Percentiles rank a stretch among this genome's conserved stretches.
Evolutionary conservation across 179 eudicot species (phyloP).

Genomic region (Silene noctiflora): DNA sequence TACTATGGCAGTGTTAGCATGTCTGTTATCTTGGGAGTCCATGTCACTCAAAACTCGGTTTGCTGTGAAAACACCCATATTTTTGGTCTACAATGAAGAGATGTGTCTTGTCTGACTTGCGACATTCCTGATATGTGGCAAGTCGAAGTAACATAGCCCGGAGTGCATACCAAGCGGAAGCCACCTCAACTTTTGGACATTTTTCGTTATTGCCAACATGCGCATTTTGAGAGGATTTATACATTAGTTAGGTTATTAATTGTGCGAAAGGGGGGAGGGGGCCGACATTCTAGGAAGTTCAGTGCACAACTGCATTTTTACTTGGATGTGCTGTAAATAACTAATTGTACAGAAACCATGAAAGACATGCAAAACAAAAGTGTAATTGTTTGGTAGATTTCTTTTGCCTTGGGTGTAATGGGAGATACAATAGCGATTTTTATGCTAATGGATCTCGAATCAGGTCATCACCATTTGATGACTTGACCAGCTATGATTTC

Average conservation of each 20-base stretch:
- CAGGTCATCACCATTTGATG: background rate
- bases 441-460: background rate
- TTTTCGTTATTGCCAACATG: background rate
- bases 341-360: background rate
- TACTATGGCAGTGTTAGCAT: constrained; percentile 65
- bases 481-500: too few relatives aligned
- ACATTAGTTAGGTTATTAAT: background rate
- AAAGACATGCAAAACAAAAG: background rate
- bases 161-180: background rate
- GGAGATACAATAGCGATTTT: background rate
- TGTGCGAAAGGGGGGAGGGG: background rate
- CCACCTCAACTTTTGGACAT: background rate
- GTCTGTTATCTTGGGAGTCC: background rate
- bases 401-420: background rate
- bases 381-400: background rate
- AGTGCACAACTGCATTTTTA: background rate
- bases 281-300: background rate
- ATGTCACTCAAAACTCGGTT: background rate
- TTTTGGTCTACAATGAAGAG: too few relatives aligned
- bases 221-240: constrained; percentile 1
- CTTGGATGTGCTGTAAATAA: background rate
- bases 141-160: too few relatives aligned
- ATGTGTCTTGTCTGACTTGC: too few relatives aligned
- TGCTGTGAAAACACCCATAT: too few relatives aligned
- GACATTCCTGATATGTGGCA: too few relatives aligned